Evolutionary conservation across 768 basidiomycete species (phyloP).

Genomic region (Pholiota microspora): DNA sequence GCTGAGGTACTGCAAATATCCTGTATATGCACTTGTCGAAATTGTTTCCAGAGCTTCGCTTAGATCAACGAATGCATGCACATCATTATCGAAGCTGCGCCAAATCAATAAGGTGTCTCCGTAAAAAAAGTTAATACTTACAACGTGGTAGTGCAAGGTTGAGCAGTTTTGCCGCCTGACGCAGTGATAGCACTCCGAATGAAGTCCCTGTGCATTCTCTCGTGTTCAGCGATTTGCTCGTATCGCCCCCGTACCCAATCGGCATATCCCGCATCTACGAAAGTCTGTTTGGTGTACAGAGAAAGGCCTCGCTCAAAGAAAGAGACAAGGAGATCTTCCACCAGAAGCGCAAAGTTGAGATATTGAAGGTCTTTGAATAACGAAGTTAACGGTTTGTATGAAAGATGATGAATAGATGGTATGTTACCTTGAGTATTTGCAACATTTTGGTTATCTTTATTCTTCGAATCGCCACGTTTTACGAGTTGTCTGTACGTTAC

Average conservation of each 20-base stretch:
- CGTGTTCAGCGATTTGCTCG: constrained; percentile 52
- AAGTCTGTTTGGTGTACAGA: constrained; percentile 44
- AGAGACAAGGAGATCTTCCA: constrained; percentile 45
- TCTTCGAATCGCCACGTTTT: no score
- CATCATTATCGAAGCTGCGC: constrained; percentile 38
- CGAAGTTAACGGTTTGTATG: no score
- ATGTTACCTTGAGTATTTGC: not conserved
- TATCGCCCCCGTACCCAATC: constrained; percentile 49
- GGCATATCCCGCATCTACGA: constrained; percentile 45
- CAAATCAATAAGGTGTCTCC: not conserved
- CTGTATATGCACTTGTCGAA: constrained; percentile 56
- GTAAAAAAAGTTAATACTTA: constrained; percentile 24
- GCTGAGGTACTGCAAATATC: constrained; percentile 45
- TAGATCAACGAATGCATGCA: constrained; percentile 46
- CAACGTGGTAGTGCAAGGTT: constrained; percentile 66
- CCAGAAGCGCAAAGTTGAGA: constrained; percentile 46
- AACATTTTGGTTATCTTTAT: no score
- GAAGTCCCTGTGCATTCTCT: constrained; percentile 40
- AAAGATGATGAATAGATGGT: not conserved
- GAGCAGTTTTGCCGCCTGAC: constrained; percentile 33
- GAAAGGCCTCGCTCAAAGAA: constrained; percentile 45
- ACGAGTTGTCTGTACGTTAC: no score
- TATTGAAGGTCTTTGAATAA: constrained; percentile 31
- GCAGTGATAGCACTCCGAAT: constrained; percentile 40
- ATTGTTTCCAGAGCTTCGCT: constrained; percentile 56